Evolutionary conservation across 2,329 filamentous ascomycete genomes (phyloP).

Genomic region (Annulohypoxylon truncatum): DNA sequence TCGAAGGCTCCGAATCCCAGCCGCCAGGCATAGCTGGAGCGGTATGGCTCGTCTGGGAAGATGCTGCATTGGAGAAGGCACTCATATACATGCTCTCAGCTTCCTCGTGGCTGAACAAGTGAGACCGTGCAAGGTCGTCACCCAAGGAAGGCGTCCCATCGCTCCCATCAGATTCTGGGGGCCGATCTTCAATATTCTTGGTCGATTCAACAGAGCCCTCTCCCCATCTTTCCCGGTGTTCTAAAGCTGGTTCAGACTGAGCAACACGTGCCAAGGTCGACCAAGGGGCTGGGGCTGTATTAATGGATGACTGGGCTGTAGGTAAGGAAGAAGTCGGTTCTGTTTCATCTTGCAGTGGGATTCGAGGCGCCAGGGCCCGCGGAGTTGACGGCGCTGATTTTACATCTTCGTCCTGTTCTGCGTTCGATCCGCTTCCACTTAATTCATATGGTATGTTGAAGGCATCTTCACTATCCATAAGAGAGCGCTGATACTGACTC

Average conservation of each 20-base stretch:
- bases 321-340: slow-evolving; percentile 31
- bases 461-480: slow-evolving; percentile 66
- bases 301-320: slow-evolving; percentile 51
- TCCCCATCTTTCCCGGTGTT: slow-evolving; percentile 41
- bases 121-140: slow-evolving; percentile 70
- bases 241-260: slow-evolving; percentile 54
- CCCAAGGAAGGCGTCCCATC: slow-evolving; percentile 45
- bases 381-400: slow-evolving; percentile 61
- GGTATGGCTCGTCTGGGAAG: slow-evolving; percentile 40
- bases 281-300: slow-evolving; percentile 50
- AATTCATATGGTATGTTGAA: slow-evolving; percentile 68
- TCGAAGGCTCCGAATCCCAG: slow-evolving; percentile 59
- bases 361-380: slow-evolving; percentile 54
- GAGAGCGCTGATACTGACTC: slow-evolving; percentile 48
- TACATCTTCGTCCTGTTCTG: slow-evolving; percentile 52
- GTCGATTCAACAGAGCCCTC: slow-evolving; percentile 30
- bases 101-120: slow-evolving; percentile 81
- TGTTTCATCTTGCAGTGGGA: slow-evolving; percentile 57
- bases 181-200: slow-evolving; percentile 16
- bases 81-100: slow-evolving; percentile 91
- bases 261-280: slow-evolving; percentile 48
- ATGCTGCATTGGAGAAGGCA: slow-evolving; percentile 65
- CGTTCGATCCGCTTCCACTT: slow-evolving; percentile 51
- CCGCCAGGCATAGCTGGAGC: slow-evolving; percentile 61
- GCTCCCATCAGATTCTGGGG: slow-evolving; percentile 39